Base-by-base conservation (phyloP, 1,139 yeast species). In the Yamadazyma diddensiae region DNA sequence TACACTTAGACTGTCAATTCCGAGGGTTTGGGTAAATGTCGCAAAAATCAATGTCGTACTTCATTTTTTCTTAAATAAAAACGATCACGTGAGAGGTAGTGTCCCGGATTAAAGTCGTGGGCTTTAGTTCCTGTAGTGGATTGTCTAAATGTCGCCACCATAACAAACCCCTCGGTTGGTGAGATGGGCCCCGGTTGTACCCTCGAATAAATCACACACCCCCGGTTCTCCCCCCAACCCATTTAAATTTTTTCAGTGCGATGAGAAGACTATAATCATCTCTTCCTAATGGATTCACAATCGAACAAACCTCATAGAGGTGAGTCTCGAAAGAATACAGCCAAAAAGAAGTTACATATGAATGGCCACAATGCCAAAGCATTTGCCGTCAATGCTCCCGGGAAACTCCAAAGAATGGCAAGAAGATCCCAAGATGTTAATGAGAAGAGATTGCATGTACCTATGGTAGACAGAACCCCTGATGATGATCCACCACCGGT, bases 401-500 rank as follows among this genome's bases (percentile, higher is more conserved):
- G 94, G 18, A 88, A 87, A 58, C 72, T 88, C 55, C 90, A 86
- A 49, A 73, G 86, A 43, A 81, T 76, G 71, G 95, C 96, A 39
- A 74, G 79, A 53, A 73, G 98, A 58, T 65, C 94, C 7, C 82
- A 83, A 42, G 99, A 92, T 55, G 80, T 81, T 24, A 82, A 81
- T 45, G 98, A 94, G 57, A 81, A 75, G 55, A 84, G 79, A 55
- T 73, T 84, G 52, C 98, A 92, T 68, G 97, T 90, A 18, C 98
- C 98, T 11, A 88, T 92, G 97, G 84, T 92, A 32, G 96, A 92
- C 53, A 72, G 98, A 49, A 88, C 97, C 0, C 97, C 98, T 0
- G 98, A 92, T 36, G 97, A 90, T 49, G 94, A 83, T 52, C 97
- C 98, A 1, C 97, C 98, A 22, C 98, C 98, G 34, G 83, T 92